Evolutionary conservation across 73 alveolate genomes (phyloP).

Genomic region (Paramecium sexaurelia): DNA sequence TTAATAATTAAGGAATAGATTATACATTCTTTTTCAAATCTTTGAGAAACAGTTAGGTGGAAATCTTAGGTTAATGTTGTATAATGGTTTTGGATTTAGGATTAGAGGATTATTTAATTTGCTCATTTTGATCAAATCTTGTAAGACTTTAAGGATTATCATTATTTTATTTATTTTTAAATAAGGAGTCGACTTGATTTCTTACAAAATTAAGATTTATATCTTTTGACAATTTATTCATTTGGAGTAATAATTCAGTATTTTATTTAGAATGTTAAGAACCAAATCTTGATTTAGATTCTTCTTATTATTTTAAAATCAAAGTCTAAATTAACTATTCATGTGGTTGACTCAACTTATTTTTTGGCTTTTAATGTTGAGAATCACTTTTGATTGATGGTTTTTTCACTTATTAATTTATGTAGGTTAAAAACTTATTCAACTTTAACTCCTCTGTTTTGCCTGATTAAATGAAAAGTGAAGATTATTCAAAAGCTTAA

Average conservation of each 20-base stretch:
- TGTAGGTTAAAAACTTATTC: not conserved
- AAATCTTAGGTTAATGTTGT: not conserved
- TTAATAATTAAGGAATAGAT: not conserved
- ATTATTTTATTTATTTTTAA: not conserved
- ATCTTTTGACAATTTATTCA: not conserved
- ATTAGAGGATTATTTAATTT: not conserved
- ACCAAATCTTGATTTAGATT: not conserved
- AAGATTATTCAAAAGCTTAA: not conserved
- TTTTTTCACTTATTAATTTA: not conserved
- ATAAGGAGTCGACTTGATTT: not conserved
- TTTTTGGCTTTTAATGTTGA: not conserved
- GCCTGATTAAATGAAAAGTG: not conserved
- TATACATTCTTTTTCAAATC: not conserved
- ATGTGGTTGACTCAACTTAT: not conserved
- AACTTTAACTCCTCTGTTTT: not conserved
- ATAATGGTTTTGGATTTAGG: not conserved
- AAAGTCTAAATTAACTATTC: slow-evolving; percentile 11
- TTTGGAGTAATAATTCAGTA: not conserved
- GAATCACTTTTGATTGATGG: not conserved
- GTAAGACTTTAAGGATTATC: not conserved
- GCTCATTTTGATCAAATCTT: not conserved
- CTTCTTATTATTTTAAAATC: not conserved
- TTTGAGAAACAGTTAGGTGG: not conserved
- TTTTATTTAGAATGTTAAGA: not conserved
- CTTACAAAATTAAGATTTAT: not conserved